Evolutionary conservation across 129 eudicot genomes (phyloP), one percentile per base, ranked within the genome.

Genomic region (Centaurea solstitialis): DNA sequence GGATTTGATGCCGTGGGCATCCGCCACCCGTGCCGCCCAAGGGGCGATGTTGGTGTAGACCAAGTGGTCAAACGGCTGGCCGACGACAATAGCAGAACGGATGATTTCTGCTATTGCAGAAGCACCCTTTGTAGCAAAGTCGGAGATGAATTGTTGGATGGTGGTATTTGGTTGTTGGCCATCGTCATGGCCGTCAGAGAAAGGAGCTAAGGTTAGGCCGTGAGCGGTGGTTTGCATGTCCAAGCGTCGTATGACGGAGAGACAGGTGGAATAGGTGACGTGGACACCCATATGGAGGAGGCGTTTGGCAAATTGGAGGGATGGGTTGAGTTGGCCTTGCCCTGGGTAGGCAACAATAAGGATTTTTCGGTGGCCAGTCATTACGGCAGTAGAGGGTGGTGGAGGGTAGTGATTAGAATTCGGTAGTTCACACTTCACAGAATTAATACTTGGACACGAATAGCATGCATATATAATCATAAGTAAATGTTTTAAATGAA

Each of bases 1-100:
- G 11, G 86, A 79, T 7, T 88, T 81, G 3, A 91, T n/a, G 41
- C 76, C 30, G 4, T 33, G 53, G 1, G 78, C 85, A 33, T 71
- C 74, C 3, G 89, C 87, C 82, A 91, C 92, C 33, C 61, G 38
- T 0, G 85, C 83, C 0, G 57, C 89, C 95, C 95, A 91, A 0
- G 86, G 83, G 41, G 84, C n/a, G n/a, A 80, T 71, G 12, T 59
- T 50, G 53, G 85, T 84, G 87, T 91, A 88, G 13, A 88, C 86
- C 45, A 88, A 30, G 35, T 30, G 35, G 3, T 30, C 2, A 3
- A 30, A 30, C 35, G 88, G 87, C 0, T 68, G 70, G 10, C 83
- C 83, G 2, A 26, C n/a, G 0, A 50, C 35, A 3, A 50, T 43
- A 0, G 76, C 33, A 4, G 74, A 23, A 5, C 11, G 6, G 5